A percentile compares a stretch with the other conserved stretches of the same genome.
Conservation (phyloP, 2,329 filamentous ascomycete genomes). For the Fusarium sp. region DNA sequence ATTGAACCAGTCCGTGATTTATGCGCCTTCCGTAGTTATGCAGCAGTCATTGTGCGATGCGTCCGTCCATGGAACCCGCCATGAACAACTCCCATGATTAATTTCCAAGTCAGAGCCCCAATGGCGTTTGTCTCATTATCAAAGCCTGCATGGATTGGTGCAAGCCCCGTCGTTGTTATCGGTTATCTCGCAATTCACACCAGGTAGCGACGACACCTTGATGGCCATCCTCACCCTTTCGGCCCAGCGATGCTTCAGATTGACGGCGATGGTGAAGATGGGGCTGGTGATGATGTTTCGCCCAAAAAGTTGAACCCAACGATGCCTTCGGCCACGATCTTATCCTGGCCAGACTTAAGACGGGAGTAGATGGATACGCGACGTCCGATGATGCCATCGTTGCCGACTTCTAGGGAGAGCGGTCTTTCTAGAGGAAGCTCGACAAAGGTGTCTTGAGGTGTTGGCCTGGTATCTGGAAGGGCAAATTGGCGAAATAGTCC, state of each 20-base stretch:
- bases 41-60: neutral
- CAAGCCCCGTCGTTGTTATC: no score
- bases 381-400: constrained; percentile 61
- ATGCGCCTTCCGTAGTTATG: neutral
- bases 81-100: neutral
- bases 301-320: constrained; percentile 60
- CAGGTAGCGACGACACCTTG: constrained; percentile 21
- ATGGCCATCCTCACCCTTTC: constrained; percentile 12
- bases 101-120: neutral
- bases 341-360: constrained; percentile 36
- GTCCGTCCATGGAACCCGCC: neutral
- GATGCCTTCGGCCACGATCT: constrained; percentile 61
- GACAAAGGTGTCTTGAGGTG: constrained; percentile 36
- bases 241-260: neutral
- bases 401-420: constrained; percentile 58
- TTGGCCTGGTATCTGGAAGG: constrained; percentile 38
- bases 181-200: neutral
- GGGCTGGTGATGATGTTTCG: constrained; percentile 12
- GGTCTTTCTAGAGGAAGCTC: constrained; percentile 54
- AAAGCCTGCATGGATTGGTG: constrained; percentile 2
- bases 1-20: neutral
- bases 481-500: constrained; percentile 56
- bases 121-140: neutral
- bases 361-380: constrained; percentile 57
- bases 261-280: constrained; percentile 27